Percentiles rank a stretch among this genome's conserved stretches.
Conservation (phyloP, 2,329 filamentous ascomycete species). For the Colletotrichum cordylinicola region DNA sequence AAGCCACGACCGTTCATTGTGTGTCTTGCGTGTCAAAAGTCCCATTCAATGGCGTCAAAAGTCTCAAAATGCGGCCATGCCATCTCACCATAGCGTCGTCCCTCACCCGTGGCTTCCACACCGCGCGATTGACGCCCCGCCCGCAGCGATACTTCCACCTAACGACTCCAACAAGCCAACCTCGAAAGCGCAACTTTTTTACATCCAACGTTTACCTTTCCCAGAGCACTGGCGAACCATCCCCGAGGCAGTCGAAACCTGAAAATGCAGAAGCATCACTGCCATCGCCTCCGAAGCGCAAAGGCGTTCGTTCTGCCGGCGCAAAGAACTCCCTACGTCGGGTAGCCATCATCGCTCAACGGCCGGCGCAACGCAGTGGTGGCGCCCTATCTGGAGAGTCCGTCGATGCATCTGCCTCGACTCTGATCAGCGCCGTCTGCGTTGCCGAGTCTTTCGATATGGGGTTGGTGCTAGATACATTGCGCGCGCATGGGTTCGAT, state of each 20-base stretch:
- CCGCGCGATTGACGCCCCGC: not conserved
- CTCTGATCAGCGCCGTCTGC: conserved; percentile 63
- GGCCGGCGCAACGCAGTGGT: conserved; percentile 41
- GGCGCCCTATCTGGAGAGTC: conserved; percentile 46
- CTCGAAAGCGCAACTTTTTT: conserved; percentile 68
- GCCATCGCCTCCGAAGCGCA: conserved; percentile 43
- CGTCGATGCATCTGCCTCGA: conserved; percentile 41
- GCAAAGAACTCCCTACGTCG: conserved; percentile 80
- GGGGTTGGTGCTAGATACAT: conserved; percentile 61
- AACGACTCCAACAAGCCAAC: conserved; percentile 46
- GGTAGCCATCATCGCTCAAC: conserved; percentile 86
- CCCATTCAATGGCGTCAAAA: conserved; percentile 4
- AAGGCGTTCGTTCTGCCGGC: conserved; percentile 48
- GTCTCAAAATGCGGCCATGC: conserved; percentile 13
- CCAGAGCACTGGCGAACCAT: conserved; percentile 39
- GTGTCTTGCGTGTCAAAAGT: not conserved
- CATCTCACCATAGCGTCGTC: conserved; percentile 11
- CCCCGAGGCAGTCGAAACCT: conserved; percentile 15
- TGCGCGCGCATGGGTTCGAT: conserved; percentile 63
- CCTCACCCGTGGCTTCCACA: conserved; percentile 16
- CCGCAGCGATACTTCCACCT: conserved; percentile 50
- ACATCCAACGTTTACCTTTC: conserved; percentile 66
- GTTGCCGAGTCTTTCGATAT: conserved; percentile 70
- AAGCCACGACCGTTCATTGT: not conserved
- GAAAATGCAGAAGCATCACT: not conserved